Percentiles rank a stretch among this genome's conserved stretches.
Evolutionary conservation across 164 flowering plant genomes (phyloP).

Genomic region (Piper betle): DNA sequence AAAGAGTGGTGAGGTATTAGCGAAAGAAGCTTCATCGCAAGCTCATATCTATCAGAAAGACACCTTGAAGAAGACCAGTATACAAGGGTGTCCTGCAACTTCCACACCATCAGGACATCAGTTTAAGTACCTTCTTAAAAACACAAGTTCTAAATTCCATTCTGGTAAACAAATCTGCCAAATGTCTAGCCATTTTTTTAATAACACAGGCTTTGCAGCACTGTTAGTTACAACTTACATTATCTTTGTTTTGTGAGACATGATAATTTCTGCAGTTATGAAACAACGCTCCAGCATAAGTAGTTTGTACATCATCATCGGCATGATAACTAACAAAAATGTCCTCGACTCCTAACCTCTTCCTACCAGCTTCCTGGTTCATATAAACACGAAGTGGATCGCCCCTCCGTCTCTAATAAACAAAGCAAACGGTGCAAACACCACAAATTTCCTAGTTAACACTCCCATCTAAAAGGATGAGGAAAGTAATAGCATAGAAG

Average conservation of each 20-base stretch:
- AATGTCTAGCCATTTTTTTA: too few relatives aligned
- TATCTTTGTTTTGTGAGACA: slow-evolving; percentile 48
- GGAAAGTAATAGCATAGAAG: not conserved
- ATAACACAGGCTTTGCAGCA: too few relatives aligned
- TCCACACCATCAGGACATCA: too few relatives aligned
- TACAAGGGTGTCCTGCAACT: slow-evolving; percentile 60
- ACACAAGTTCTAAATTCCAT: too few relatives aligned
- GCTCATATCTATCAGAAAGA: slow-evolving; percentile 55
- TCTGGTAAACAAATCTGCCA: too few relatives aligned
- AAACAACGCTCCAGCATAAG: slow-evolving; percentile 88
- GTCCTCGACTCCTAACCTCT: slow-evolving; percentile 72
- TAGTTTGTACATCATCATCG: slow-evolving; percentile 86
- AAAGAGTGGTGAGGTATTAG: slow-evolving; percentile 82
- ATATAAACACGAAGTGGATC: slow-evolving; percentile 93
- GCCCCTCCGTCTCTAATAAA: slow-evolving; percentile 54
- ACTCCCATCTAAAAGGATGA: not conserved
- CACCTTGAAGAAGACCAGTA: slow-evolving; percentile 99
- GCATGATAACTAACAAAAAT: slow-evolving; percentile 90
- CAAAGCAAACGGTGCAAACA: slow-evolving; percentile 6
- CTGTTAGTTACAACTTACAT: slow-evolving; percentile 53
- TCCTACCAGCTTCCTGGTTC: slow-evolving; percentile 96
- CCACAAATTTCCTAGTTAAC: not conserved
- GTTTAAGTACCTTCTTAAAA: too few relatives aligned
- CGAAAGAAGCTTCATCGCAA: slow-evolving; percentile 53
- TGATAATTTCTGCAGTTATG: slow-evolving; percentile 86